Evolutionary conservation across 768 basidiomycete species (phyloP), one percentile per base, ranked within the genome.

Genomic region (Mycena galericulata): DNA sequence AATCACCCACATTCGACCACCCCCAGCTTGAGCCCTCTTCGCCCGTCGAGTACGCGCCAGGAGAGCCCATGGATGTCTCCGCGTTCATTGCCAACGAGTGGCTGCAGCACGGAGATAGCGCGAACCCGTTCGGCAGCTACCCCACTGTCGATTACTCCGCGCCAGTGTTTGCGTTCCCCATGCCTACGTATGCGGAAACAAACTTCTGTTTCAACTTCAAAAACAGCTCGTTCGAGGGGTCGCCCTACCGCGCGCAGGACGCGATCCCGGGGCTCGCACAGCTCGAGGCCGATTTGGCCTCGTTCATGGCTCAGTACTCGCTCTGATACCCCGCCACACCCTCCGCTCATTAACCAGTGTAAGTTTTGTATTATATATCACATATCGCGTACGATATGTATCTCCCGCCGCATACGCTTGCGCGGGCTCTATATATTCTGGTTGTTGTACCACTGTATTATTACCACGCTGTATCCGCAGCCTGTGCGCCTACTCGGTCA

Each of bases 71-170:
- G 57, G 70, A 71, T n/a, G 32, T 72, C 47, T 72, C 70, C 38
- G 70, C 70, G 18, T 68, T 68, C 58, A 72, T 72, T 29, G 70
- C 70, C 36, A 68, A 65, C 38, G 67, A 72, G 36, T 72, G 70
- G 70, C 60, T 65, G 22, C 54, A 60, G 24, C 63, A 68, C 49
- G 70, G 70, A 10, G 58, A 68, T 38, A 32, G 54, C 34, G 62
- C 34, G 29, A 65, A 66, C n/a, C 59, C 64, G 2, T 64, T 65
- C 53, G 45, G 62, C 57, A 32, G 51, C 43, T 68, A 65, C 43
- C 62, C 70, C 8, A 22, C 58, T 46, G 57, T 57, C 27, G 70
- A 67, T 46, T 67, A 58, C 46, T 41, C 62, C 41, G 53, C 32
- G 24, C 57, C 62, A 14, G 22, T 36, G 38, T 71, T 64, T 47